These are phyloP conservation scores for Sporisorium scitamineum DNA, from an alignment of 1,284 basidiomycete genomes.

Conservation along the genomic window DNA sequence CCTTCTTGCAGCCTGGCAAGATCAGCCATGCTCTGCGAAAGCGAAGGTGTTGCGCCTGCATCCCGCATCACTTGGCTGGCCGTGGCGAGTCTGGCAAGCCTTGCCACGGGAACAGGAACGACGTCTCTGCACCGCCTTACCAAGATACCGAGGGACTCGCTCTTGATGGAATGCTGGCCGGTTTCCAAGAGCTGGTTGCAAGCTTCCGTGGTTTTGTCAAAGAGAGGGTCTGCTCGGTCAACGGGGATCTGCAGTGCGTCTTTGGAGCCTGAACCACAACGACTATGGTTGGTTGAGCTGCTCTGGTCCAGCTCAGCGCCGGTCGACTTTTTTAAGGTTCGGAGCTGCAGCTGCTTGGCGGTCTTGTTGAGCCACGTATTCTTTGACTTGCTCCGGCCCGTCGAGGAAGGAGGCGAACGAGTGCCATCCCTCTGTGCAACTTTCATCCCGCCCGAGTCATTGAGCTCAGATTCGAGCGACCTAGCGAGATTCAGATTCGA, in stretches of 20 bases:
- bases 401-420: neutral
- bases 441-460: neutral
- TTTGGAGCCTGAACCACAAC: conserved; percentile 19
- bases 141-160: conserved; percentile 54
- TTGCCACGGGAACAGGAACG: conserved; percentile 66
- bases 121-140: conserved; percentile 63
- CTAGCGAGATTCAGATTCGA: neutral
- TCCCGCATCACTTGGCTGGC: conserved; percentile 28
- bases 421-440: conserved; percentile 1
- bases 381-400: conserved; percentile 22
- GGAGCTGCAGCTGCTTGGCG: conserved; percentile 53
- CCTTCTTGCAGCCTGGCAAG: conserved; percentile 20
- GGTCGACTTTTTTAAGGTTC: conserved; percentile 28
- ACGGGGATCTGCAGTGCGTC: conserved; percentile 1
- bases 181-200: conserved; percentile 22
- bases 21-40: conserved; percentile 34
- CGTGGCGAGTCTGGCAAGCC: conserved; percentile 54
- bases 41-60: conserved; percentile 14
- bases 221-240: conserved; percentile 18
- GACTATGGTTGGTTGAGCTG: conserved; percentile 5
- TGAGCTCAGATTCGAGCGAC: conserved; percentile 37
- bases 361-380: conserved; percentile 61
- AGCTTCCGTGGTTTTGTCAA: conserved; percentile 33
- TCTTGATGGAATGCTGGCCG: conserved; percentile 42
- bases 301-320: conserved; percentile 9